phyloP scores from a whole-genome alignment of 2,329 filamentous ascomycete genomes.

The Sarocladiaceae sp. region DNA sequence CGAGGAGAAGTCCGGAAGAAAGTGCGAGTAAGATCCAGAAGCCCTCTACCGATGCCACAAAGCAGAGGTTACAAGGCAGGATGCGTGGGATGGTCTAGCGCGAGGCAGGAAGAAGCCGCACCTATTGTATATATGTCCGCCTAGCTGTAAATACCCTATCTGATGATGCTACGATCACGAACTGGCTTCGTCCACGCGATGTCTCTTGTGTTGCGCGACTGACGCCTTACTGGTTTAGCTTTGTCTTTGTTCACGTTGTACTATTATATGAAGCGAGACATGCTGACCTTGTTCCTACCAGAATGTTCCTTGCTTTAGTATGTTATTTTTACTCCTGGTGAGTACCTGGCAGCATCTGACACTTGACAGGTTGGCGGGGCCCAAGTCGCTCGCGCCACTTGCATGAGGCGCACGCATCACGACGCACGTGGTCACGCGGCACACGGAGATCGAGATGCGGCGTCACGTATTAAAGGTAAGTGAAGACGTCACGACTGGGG shows the following conservation, averaged over 20 bases:
- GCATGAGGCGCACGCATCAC: too few species aligned
- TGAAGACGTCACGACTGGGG: constrained; percentile 1
- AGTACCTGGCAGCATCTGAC: constrained; percentile 9
- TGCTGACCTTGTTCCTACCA: constrained; percentile 3
- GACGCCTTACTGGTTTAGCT: too few species aligned
- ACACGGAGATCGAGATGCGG: constrained; percentile 1
- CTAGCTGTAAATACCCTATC: constrained; percentile 31
- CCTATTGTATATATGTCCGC: constrained; percentile 32
- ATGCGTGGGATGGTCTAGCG: constrained; percentile 33
- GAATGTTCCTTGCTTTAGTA: constrained; percentile 4
- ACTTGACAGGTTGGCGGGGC: too few species aligned
- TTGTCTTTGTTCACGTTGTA: background rate
- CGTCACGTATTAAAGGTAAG: background rate
- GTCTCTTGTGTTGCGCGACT: constrained; percentile 3
- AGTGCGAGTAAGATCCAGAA: constrained; percentile 43
- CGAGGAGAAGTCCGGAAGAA: constrained; percentile 39
- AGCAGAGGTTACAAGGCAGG: constrained; percentile 34
- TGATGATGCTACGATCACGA: constrained; percentile 24
- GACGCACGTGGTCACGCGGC: constrained; percentile 3
- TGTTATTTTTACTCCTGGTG: background rate
- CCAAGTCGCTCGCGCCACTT: too few species aligned
- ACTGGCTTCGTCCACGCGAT: constrained; percentile 2
- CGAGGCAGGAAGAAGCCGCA: constrained; percentile 19
- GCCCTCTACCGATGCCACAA: constrained; percentile 30
- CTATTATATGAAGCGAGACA: background rate